These are phyloP conservation scores for Suillus brevipes DNA, from an alignment of 768 basidiomycete species.

Conservation along the genomic window DNA sequence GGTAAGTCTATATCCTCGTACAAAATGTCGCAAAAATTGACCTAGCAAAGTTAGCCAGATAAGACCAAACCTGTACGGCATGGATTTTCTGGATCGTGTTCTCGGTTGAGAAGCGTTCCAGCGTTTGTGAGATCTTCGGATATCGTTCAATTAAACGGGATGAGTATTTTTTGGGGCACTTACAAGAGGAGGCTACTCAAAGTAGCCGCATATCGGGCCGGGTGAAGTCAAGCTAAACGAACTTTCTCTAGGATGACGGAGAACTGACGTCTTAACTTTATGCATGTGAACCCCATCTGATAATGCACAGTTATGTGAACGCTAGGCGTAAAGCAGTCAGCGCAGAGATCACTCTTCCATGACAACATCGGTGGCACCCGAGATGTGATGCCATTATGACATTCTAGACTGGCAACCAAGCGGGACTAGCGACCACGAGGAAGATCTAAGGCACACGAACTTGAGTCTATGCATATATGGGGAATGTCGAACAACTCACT, in stretches of 20 bases:
- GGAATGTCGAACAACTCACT: background rate
- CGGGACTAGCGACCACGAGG: background rate
- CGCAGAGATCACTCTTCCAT: background rate
- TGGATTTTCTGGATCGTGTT: background rate
- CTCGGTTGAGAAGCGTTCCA: background rate
- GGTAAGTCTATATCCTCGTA: background rate
- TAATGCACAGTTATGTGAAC: background rate
- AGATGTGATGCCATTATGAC: background rate
- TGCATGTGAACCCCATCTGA: background rate
- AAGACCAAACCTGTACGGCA: slow-evolving; percentile 25
- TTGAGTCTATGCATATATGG: background rate
- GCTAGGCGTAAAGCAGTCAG: background rate
- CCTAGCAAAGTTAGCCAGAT: slow-evolving; percentile 19
- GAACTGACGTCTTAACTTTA: background rate
- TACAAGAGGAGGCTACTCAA: background rate
- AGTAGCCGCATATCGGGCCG: background rate
- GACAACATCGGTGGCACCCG: background rate
- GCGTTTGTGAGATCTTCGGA: slow-evolving; percentile 46
- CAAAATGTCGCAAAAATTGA: slow-evolving; percentile 21
- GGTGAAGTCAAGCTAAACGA: background rate
- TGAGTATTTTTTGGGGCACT: background rate
- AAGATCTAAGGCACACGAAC: background rate
- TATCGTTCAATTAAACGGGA: background rate
- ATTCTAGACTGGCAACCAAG: background rate
- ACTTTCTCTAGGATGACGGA: background rate